A percentile compares a stretch with the other conserved stretches of the same genome.
Conservation (phyloP, 768 basidiomycete genomes). For the Kondoa subrosea region DNA sequence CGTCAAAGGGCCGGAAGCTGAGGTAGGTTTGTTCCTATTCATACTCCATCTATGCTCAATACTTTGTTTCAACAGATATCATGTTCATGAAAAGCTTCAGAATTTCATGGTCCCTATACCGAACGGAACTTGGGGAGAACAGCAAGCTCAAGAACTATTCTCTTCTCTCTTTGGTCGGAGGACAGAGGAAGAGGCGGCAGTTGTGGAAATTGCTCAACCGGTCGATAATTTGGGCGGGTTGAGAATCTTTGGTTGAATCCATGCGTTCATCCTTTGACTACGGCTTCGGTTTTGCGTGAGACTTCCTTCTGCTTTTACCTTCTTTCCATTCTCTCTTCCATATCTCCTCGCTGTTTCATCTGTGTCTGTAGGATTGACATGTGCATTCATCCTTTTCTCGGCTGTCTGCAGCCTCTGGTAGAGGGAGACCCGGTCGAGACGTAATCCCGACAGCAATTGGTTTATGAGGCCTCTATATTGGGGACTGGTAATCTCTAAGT, state of each 20-base stretch:
- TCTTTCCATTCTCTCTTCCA: background rate
- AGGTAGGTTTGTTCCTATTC: conserved; percentile 39
- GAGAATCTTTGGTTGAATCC: background rate
- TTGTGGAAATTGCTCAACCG: background rate
- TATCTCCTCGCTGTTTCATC: no score
- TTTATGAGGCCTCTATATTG: no score
- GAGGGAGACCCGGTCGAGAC: no score
- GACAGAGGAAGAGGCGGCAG: background rate
- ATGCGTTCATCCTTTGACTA: background rate
- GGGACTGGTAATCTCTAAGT: no score
- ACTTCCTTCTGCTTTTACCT: background rate
- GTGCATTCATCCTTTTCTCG: no score
- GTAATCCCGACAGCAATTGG: no score
- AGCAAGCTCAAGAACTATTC: conserved; percentile 90
- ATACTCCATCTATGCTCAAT: background rate
- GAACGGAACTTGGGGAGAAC: conserved; percentile 62
- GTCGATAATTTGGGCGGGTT: background rate
- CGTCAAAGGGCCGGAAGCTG: conserved; percentile 85
- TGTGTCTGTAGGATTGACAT: no score
- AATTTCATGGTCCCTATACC: conserved; percentile 91
- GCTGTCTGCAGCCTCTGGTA: no score
- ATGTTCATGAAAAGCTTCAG: conserved; percentile 86
- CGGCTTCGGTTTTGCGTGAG: background rate
- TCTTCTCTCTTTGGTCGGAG: conserved; percentile 54
- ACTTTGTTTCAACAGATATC: conserved; percentile 43